These are phyloP conservation scores for Globisporangium solare DNA, from an alignment of 352 stramenopile genomes.

Conservation along the genomic window DNA sequence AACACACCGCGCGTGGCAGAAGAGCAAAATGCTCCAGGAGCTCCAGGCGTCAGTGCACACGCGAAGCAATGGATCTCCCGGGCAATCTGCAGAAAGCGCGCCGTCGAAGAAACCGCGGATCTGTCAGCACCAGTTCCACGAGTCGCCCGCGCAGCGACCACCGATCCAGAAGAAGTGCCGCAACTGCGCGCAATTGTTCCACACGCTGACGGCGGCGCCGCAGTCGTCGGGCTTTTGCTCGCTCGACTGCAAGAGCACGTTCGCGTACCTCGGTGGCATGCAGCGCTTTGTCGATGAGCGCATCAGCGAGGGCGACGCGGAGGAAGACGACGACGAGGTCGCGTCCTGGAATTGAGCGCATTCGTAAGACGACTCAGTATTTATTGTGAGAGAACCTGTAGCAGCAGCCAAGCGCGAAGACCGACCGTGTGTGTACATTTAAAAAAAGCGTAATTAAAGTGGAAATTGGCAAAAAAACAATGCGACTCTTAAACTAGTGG, in stretches of 20 bases:
- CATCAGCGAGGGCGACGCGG: conserved; percentile 8
- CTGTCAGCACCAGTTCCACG: not conserved
- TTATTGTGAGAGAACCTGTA: not conserved
- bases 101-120: too few relatives aligned
- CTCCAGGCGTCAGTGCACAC: conserved; percentile 18
- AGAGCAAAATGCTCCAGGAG: conserved; percentile 37
- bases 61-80: not conserved
- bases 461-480: not conserved
- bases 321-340: not conserved
- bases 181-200: conserved; percentile 56
- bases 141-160: conserved; percentile 15
- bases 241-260: conserved; percentile 61
- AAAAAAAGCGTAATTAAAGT: conserved; percentile 2
- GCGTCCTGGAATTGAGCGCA: too few relatives aligned
- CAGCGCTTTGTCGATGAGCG: conserved; percentile 35
- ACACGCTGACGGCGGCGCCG: conserved; percentile 22
- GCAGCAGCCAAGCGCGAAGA: not conserved
- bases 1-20: conserved; percentile 25
- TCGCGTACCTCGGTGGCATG: conserved; percentile 39
- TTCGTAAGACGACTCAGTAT: not conserved
- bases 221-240: conserved; percentile 36
- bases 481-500: conserved; percentile 1
- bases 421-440: not conserved
- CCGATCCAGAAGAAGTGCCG: conserved; percentile 33
- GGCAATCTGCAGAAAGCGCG: conserved; percentile 6